Evolutionary conservation across 768 basidiomycete genomes (phyloP), one percentile per base, ranked within the genome.

Genomic region (Hydnomerulius pinastri): DNA sequence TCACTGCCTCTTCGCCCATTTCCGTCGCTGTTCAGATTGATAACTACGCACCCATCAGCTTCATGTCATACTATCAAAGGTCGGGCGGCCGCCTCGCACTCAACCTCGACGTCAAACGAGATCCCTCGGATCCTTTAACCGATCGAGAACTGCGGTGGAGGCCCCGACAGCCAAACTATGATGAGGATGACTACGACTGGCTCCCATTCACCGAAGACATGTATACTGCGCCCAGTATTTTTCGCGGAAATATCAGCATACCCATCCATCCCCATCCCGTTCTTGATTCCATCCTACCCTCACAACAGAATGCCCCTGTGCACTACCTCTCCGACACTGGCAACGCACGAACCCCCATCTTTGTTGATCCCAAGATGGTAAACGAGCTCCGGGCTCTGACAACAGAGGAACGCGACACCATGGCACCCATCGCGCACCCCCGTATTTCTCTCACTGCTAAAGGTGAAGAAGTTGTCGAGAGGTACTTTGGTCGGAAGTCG

Each of bases 271-370:
- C 11, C 13, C 40, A 5, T 10, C 32, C 17, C 40, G 24, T 11
- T 12, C 6, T 1, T 17, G 17, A 20, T 15, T 15, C 9, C 7
- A n/a, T n/a, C n/a, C n/a, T n/a, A n/a, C n/a, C n/a, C n/a, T n/a
- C 33, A 15, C 2, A 11, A 15, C 17, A 10, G 18, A 4, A 25
- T 17, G 48, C 48, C 21, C 48, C 48, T 23, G 29, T 43, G 11
- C 48, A 50, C 40, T 50, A 50, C 32, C 32, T 50, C 17, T 50
- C 48, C 13, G 15, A 13, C 33, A 35, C 13, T 35, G 32, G 28
- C 29, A 30, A 50, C 32, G 41, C 40, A 11, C 28, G 48, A 12
- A 28, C 33, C n/a, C 50, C 43, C 15, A 12, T 12, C 13, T 45
- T 51, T 29, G 50, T 45, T 11, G 35, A 51, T n/a, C 10, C 32